Evolutionary conservation across 805 yeast genomes (phyloP), one percentile per base, ranked within the genome.

Genomic region (Kodamaea jinghongensis): DNA sequence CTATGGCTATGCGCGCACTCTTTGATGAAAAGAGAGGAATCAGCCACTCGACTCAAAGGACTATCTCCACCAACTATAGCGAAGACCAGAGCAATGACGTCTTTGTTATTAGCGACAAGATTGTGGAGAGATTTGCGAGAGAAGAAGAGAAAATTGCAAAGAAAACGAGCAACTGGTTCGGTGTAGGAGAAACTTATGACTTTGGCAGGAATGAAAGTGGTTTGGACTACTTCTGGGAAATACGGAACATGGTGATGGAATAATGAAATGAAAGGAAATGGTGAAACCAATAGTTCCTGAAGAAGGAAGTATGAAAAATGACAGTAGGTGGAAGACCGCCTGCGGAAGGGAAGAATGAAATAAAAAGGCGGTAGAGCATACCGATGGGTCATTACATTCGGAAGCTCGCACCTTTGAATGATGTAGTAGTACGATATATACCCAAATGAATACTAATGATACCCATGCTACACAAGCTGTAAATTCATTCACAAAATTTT

Each of bases 201-300:
- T 20, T 52, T 11, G 34, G 22, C 10, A 20, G 23, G 8, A 22
- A 7, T 6, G 28, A 33, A 12, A 31, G 14, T 8, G 25, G 41
- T 11, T 50, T 55, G 37, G 69, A 65, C 32, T 58, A 58, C 42
- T 64, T 55, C 43, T 68, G 73, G 72, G 74, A 69, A 35, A 67
- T 69, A 31, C 51, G 74, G 34, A 67, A 64, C 46, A 58, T 69
- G 65, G 70, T 69, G 17, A 59, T 67, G 42, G 72, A 68, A 37
- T 56, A 27, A 20, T 6, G 12, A 34, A 20, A 8, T 20, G n/a
- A n/a, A n/a, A n/a, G n/a, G n/a, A n/a, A n/a, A n/a, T n/a, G n/a
- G n/a, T n/a, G n/a, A n/a, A n/a, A n/a, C n/a, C n/a, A n/a, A n/a
- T n/a, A n/a, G n/a, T n/a, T n/a, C n/a, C n/a, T n/a, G n/a, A n/a